Base-by-base conservation (phyloP, 1,284 basidiomycete species). In the Naganishia cerealis region DNA sequence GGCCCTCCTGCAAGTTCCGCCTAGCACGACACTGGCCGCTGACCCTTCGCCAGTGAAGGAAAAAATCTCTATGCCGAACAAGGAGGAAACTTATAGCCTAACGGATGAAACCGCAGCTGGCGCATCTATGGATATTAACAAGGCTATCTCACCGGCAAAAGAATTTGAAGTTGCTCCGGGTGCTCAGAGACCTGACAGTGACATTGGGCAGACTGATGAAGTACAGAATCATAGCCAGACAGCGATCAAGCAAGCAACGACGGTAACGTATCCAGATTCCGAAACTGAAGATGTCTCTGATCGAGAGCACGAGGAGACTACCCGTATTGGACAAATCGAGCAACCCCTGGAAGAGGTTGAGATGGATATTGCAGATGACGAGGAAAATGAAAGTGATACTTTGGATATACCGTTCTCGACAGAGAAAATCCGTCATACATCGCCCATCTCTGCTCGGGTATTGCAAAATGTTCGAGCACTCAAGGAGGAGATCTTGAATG, bases 391-490 rank as follows among this genome's bases (percentile, higher is more conserved):
- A 13, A 21, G 24, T 12, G 61, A 63, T 6, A 21, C 18, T 15
- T 3, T 48, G 13, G 29, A 38, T 33, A 7, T 15, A 18, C 46
- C 58, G 8, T 63, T 54, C 48, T 54, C 61, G 7, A 63, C 61
- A 39, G 61, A 63, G 29, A 63, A 24, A n/a, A 63, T 63, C 24
- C 61, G 61, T 18, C 61, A 63, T 33, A 54, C 61, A 6, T 63
- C 61, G 61, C 56, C 59, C n/a, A 63, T 68, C 21, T 53, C 67
- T 6, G 54, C 48, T 12, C 59, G 62, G 38, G 67, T 68, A 7
- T 65, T 68, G 48, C 59, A 63, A 39, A 68, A 68, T 46, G 59
- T 68, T 38, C 57, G 62, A 29, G 59, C 61, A n/a, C 61, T 68
- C 43, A 65, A 68, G 48, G 54, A 68, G 21, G 67, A 68, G 48